A percentile compares a stretch with the other conserved stretches of the same genome.
These are phyloP conservation scores for Rosa lucieae DNA, from an alignment of 306 rosid species.

Conservation along the genomic window DNA sequence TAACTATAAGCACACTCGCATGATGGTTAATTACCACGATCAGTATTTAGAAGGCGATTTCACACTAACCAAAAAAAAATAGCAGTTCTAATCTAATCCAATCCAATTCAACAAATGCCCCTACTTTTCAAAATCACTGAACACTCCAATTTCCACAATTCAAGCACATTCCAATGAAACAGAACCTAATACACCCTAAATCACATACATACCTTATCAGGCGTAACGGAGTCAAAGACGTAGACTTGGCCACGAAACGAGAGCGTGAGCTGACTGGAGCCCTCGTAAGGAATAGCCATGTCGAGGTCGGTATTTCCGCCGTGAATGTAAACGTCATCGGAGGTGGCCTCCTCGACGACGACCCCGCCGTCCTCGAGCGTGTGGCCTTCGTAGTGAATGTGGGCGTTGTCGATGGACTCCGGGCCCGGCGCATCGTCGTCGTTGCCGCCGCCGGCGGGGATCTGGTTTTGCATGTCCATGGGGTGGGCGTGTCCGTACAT, in stretches of 20 bases:
- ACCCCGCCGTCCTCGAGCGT: conserved; percentile 52
- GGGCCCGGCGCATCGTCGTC: conserved; percentile 43
- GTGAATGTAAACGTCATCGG: conserved; percentile 47
- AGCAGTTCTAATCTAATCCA: background rate
- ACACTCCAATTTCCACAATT: background rate
- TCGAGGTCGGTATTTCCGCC: conserved; percentile 42
- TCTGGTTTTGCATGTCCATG: conserved; percentile 55
- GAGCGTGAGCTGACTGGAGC: conserved; percentile 82
- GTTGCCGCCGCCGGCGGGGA: conserved; percentile 43
- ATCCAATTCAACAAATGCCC: background rate
- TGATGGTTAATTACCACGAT: background rate
- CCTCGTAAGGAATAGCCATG: conserved; percentile 48
- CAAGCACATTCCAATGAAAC: conserved; percentile 7
- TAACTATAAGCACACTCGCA: background rate
- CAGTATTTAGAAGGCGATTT: no score
- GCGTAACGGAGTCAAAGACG: conserved; percentile 83
- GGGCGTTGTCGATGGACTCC: conserved; percentile 51
- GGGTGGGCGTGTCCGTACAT: conserved; percentile 68
- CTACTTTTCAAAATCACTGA: background rate
- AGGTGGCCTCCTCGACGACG: conserved; percentile 47
- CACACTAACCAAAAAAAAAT: background rate
- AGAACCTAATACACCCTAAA: background rate
- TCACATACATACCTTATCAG: conserved; percentile 54
- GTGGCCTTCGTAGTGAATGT: conserved; percentile 55
- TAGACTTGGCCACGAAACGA: conserved; percentile 93